Evolutionary conservation across 1,139 yeast genomes (phyloP).

Genomic region (Lodderomyces pseudojiufengensis): DNA sequence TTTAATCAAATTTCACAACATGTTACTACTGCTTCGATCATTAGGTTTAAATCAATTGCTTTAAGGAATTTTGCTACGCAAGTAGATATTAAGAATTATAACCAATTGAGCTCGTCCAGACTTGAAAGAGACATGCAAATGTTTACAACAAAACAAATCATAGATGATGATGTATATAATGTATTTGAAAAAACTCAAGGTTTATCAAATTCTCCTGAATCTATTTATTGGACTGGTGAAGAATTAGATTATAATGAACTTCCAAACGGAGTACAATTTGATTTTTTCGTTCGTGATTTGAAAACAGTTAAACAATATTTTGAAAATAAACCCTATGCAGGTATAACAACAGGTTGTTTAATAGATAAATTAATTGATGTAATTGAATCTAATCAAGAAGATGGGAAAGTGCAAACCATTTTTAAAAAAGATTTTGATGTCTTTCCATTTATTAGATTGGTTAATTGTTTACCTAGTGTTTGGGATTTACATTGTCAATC

Average conservation of each 20-base stretch:
- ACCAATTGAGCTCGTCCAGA: too few relatives aligned
- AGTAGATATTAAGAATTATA: too few relatives aligned
- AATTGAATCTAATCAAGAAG: neutral
- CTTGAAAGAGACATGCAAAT: too few relatives aligned
- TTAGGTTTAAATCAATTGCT: too few relatives aligned
- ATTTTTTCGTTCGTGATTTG: neutral
- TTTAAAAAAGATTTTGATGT: neutral
- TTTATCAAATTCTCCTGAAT: neutral
- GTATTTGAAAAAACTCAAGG: too few relatives aligned
- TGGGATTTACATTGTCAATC: neutral
- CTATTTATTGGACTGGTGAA: constrained; percentile 1
- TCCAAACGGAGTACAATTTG: neutral
- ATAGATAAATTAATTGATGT: constrained; percentile 2
- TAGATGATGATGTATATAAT: too few relatives aligned
- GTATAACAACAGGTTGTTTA: neutral
- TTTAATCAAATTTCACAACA: too few relatives aligned
- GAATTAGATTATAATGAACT: neutral
- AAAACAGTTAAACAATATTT: neutral
- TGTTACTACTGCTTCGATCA: too few relatives aligned
- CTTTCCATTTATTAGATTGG: constrained; percentile 1
- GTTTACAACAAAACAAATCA: too few relatives aligned
- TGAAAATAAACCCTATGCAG: neutral
- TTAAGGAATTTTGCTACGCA: too few relatives aligned
- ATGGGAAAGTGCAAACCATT: constrained; percentile 1
- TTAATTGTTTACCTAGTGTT: neutral